Percentiles rank a stretch among this genome's conserved stretches.
Conservation (phyloP, 2,329 filamentous ascomycete genomes). For the Tolypocladium guangdongense region DNA sequence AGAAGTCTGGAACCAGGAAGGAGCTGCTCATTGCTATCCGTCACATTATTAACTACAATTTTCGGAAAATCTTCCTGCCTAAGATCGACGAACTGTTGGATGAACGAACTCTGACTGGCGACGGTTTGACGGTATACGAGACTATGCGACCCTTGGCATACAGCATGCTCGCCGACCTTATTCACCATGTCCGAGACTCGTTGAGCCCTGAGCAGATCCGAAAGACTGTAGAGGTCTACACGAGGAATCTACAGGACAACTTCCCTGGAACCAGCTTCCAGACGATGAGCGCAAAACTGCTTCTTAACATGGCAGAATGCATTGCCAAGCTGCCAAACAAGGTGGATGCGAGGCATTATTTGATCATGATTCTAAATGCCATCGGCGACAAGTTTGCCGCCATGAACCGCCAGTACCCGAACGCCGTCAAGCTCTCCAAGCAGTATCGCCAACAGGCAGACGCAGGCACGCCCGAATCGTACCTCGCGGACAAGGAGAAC, state of each 20-base stretch:
- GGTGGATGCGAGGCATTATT: slow-evolving; percentile 83
- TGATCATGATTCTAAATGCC: slow-evolving; percentile 95
- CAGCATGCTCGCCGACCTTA: slow-evolving; percentile 95
- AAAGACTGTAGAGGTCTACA: slow-evolving; percentile 94
- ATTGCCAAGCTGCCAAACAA: slow-evolving; percentile 93
- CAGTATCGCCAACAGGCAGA: slow-evolving; percentile 61
- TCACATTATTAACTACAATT: slow-evolving; percentile 99
- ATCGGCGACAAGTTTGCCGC: slow-evolving; percentile 97
- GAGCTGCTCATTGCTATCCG: slow-evolving; percentile 92
- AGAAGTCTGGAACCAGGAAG: slow-evolving; percentile 88
- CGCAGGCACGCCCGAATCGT: slow-evolving; percentile 56
- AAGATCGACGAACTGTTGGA: slow-evolving; percentile 95
- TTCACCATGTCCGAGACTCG: slow-evolving; percentile 91
- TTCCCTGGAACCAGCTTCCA: slow-evolving; percentile 98
- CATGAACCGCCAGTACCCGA: slow-evolving; percentile 94
- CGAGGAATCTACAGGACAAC: slow-evolving; percentile 86
- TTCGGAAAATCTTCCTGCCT: slow-evolving; percentile 82
- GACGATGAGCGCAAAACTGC: slow-evolving; percentile 95
- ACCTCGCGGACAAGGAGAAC: slow-evolving; percentile 69
- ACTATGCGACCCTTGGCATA: slow-evolving; percentile 93
- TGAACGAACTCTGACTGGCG: slow-evolving; percentile 86
- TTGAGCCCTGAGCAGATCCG: slow-evolving; percentile 84
- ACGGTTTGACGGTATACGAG: slow-evolving; percentile 93
- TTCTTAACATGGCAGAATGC: slow-evolving; percentile 96
- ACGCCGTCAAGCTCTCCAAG: slow-evolving; percentile 86